Percentiles rank a stretch among this genome's conserved stretches.
phyloP scores from a whole-genome alignment of 1,139 yeast species.

The Cylindricascospora bacillispora region DNA sequence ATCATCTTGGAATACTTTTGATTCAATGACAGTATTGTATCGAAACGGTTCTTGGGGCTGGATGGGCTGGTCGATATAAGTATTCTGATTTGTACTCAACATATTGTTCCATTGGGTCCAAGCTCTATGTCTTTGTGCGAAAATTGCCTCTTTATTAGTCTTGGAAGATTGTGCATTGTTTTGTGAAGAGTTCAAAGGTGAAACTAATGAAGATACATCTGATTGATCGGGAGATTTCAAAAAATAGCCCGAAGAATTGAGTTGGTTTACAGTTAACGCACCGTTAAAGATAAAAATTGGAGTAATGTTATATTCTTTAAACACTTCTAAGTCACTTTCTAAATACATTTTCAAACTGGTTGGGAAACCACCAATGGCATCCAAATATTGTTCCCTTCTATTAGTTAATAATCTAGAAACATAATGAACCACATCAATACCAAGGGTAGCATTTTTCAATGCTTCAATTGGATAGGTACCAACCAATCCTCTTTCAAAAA shows the following conservation, averaged over 20 bases:
- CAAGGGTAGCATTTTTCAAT: constrained; percentile 57
- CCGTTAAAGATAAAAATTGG: constrained; percentile 73
- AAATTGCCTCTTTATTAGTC: constrained; percentile 13
- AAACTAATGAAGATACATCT: constrained; percentile 5
- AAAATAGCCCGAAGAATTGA: constrained; percentile 16
- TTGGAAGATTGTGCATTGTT: constrained; percentile 6
- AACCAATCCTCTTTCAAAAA: constrained; percentile 57
- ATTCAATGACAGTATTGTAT: constrained; percentile 19
- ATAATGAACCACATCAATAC: constrained; percentile 79
- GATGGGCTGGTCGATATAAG: constrained; percentile 29
- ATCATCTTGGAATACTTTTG: constrained; percentile 39
- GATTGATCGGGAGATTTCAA: constrained; percentile 16
- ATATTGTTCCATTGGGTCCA: constrained; percentile 27
- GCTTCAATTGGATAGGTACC: constrained; percentile 52
- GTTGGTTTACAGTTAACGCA: constrained; percentile 25
- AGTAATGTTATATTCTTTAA: constrained; percentile 49
- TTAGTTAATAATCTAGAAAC: constrained; percentile 47
- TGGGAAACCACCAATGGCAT: constrained; percentile 81
- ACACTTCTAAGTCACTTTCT: constrained; percentile 48
- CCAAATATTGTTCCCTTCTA: constrained; percentile 58
- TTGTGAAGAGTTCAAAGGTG: constrained; percentile 3
- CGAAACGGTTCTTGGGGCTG: constrained; percentile 26
- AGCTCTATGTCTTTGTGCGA: constrained; percentile 24
- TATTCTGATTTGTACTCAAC: constrained; percentile 11
- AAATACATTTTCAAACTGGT: constrained; percentile 45